Base-by-base conservation (phyloP, 1,284 basidiomycete genomes). In the Trametes versicolor region DNA sequence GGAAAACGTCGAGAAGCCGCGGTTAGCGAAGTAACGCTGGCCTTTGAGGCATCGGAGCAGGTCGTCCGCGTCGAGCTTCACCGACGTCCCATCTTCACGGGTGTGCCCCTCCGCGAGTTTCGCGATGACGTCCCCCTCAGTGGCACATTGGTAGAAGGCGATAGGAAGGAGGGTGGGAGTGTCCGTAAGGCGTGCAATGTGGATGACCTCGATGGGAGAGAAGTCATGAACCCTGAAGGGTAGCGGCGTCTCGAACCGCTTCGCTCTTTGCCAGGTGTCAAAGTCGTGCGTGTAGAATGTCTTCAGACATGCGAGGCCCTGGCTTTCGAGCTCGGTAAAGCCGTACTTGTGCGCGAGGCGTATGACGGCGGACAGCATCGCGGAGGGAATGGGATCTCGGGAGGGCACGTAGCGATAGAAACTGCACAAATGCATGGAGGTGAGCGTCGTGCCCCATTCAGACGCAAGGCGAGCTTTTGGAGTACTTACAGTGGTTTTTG, bases 141-240 rank as follows among this genome's bases (percentile, higher is more conserved):
- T 51, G 4, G n/a, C 49, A 23, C 56, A 58, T 21, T 32, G 43
- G 43, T 34, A 21, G 19, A 58, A 34, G 5, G 56, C 56, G 27
- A 39, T 19, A 27, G 54, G 39, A 12, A 56, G 39, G 27, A 56
- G 21, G 2, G 54, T 29, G 13, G 23, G 54, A 4, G 54, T 32
- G 8, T 47, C 41, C 25, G 54, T 56, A 25, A 56, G 54, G 39
- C 41, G 54, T 3, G 54, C 54, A 17, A 56, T 37, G n/a, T 29
- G 25, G 25, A 56, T 43, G 27, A 39, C 54, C 23, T 56, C 54
- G 54, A 56, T 47, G 1, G 54, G 47, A 9, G 47, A 49, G 47
- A 49, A 27, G 15, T 49, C 47, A 12, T 17, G 15, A 17, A 49
- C 13, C 2, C 12, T 4, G 47, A 49, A 49, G 4, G 47, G 23